phyloP scores from a whole-genome alignment of 2,329 filamentous ascomycete genomes.

The Escovopsis sp. region DNA sequence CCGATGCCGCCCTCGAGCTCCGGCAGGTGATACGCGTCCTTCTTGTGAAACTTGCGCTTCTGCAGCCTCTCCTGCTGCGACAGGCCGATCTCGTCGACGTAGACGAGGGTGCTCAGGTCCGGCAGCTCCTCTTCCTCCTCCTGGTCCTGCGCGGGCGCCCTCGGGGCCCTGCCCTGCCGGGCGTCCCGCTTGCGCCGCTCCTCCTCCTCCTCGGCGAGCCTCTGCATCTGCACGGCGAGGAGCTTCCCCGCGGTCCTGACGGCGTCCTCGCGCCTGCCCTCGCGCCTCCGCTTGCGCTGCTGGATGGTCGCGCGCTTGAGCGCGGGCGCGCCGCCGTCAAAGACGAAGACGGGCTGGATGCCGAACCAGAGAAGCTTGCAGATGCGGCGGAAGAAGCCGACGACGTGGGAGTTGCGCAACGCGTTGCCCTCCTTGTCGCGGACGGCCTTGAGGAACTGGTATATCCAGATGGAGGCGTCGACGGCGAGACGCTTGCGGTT shows the following conservation, averaged over 20 bases:
- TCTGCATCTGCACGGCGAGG: slow-evolving; percentile 86
- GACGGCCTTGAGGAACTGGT: slow-evolving; percentile 97
- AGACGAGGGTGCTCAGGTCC: slow-evolving; percentile 56
- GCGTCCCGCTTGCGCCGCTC: slow-evolving; percentile 32
- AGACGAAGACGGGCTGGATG: slow-evolving; percentile 93
- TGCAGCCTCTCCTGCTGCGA: slow-evolving; percentile 58
- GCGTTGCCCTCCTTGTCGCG: slow-evolving; percentile 98
- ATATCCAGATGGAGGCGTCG: slow-evolving; percentile 98
- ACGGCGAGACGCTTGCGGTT: slow-evolving; percentile 94
- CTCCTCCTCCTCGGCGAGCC: slow-evolving; percentile 72
- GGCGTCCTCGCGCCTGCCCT: slow-evolving; percentile 87
- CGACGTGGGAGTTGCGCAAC: slow-evolving; percentile 84
- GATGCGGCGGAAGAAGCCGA: slow-evolving; percentile 95
- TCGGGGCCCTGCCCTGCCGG: slow-evolving; percentile 9
- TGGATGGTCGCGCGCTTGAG: slow-evolving; percentile 87
- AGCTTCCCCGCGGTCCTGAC: slow-evolving; percentile 80
- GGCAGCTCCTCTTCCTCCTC: slow-evolving; percentile 41
- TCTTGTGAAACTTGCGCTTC: slow-evolving; percentile 70
- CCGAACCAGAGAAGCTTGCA: slow-evolving; percentile 96
- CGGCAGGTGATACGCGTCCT: slow-evolving; percentile 89
- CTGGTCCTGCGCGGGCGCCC: slow-evolving; percentile 11
- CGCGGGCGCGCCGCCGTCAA: slow-evolving; percentile 84
- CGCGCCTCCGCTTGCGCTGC: slow-evolving; percentile 60
- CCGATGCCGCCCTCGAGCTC: slow-evolving; percentile 61
- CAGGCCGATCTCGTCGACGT: slow-evolving; percentile 83